Evolutionary conservation across 2,329 filamentous ascomycete species (phyloP).

Genomic region (Drechslerella coelobrocha): DNA sequence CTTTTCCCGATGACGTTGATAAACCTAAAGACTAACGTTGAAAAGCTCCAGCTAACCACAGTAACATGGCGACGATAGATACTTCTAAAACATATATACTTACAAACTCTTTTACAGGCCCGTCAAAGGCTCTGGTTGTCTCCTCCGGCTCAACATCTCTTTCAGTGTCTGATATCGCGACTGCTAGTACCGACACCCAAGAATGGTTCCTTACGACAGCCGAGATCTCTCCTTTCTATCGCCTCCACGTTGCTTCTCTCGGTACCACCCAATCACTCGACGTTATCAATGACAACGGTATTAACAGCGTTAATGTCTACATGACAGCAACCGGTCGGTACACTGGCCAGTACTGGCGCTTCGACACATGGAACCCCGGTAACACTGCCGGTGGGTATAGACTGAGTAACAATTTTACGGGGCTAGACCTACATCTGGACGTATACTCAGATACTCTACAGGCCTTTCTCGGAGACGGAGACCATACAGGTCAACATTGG

Average conservation of each 20-base stretch:
- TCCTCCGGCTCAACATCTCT: neutral
- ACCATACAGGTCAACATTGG: slow-evolving; percentile 28
- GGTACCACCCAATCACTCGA: slow-evolving; percentile 15
- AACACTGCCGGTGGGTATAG: slow-evolving; percentile 9
- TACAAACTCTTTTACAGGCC: slow-evolving; percentile 20
- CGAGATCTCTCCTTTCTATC: slow-evolving; percentile 3
- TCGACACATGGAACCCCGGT: slow-evolving; percentile 14
- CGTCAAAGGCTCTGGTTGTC: slow-evolving; percentile 8
- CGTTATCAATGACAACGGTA: slow-evolving; percentile 27
- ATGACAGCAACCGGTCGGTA: slow-evolving; percentile 17
- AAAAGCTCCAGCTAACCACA: neutral
- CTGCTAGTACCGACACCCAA: neutral
- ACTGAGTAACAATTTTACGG: slow-evolving; percentile 26
- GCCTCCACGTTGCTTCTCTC: slow-evolving; percentile 18
- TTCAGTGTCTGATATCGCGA: neutral
- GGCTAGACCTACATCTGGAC: slow-evolving; percentile 17
- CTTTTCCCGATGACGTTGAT: neutral
- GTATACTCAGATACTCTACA: slow-evolving; percentile 16
- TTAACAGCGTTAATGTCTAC: slow-evolving; percentile 17
- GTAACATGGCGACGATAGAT: slow-evolving; percentile 28
- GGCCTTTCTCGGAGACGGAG: slow-evolving; percentile 8
- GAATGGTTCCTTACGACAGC: slow-evolving; percentile 13
- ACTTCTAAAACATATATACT: slow-evolving; percentile 24
- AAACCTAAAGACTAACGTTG: too few relatives aligned
- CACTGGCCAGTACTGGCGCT: slow-evolving; percentile 24